Base-by-base conservation (phyloP, 495 filamentous ascomycete species). In the Penicillium dipodomyicola region DNA sequence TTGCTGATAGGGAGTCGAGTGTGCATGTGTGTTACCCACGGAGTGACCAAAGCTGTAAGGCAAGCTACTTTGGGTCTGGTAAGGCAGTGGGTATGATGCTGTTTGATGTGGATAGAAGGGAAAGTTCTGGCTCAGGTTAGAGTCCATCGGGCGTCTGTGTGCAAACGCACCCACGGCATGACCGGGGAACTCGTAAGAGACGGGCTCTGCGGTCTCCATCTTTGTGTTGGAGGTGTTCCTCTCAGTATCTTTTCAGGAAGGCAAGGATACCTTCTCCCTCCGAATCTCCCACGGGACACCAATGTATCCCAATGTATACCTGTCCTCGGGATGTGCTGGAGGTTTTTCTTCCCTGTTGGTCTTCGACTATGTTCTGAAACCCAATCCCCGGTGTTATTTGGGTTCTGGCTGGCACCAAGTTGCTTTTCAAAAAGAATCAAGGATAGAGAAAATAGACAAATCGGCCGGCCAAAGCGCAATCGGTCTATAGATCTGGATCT, bases 131-230 rank as follows among this genome's bases (percentile, higher is more conserved):
- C 60, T 55, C 29, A 77, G 39, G 45, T 59, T 65, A 17, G 73
- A 67, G 57, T 68, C 66, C 59, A 77, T 69, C 49, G 73, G 59
- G 8, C 74, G 74, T 57, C 73, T 74, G 56, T 69, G 67, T 15
- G 65, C 63, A 63, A 73, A 63, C 23, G 69, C 65, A 19, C 72
- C 72, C 41, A 77, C 62, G 23, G 59, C 62, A 62, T 77, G 74
- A 54, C 70, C 67, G 9, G 74, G 61, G 54, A 77, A 77, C 37
- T 74, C 72, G 52, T 73, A 79, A 22, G 74, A 70, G 25, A 75
- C 74, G 1, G 76, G 72, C 54, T 77, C 74, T 41, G 71, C 65
- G 19, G 76, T 72, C 53, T 79, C 76, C 76, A 79, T 79, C 27
- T 39, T 55, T 11, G 11, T 42, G 35, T 41, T 52, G n/a, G 17